These are phyloP conservation scores for Madurella mycetomatis DNA, from an alignment of 2,329 filamentous ascomycete species.

Conservation along the genomic window DNA sequence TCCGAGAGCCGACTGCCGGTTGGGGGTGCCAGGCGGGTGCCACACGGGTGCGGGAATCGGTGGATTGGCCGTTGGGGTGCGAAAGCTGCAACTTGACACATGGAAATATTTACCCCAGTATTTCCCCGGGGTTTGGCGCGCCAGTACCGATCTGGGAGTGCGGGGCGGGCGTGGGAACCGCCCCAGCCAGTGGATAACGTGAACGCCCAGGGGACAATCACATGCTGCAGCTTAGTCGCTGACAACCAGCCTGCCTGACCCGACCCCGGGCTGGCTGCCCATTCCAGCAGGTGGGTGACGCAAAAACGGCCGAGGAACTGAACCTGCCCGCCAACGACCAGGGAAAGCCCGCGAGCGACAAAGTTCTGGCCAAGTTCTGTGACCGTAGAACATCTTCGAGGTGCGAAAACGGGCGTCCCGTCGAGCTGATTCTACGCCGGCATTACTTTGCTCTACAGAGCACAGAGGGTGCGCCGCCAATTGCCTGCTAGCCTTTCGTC, in stretches of 20 bases:
- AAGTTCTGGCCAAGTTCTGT: too few species aligned
- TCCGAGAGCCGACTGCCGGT: background rate
- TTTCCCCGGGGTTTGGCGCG: slow-evolving; percentile 12
- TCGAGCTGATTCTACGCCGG: too few species aligned
- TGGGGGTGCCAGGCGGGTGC: background rate
- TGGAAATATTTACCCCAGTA: slow-evolving; percentile 3
- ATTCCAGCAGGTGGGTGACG: slow-evolving; percentile 26
- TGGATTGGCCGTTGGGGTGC: too few species aligned
- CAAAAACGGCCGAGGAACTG: slow-evolving; percentile 24
- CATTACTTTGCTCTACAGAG: too few species aligned
- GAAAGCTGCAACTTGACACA: background rate
- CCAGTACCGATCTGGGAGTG: slow-evolving; percentile 2
- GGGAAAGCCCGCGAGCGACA: too few species aligned
- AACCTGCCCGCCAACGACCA: background rate
- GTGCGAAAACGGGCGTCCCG: too few species aligned
- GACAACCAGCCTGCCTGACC: background rate
- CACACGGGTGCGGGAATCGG: too few species aligned
- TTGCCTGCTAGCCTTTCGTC: too few species aligned
- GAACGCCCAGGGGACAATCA: slow-evolving; percentile 15
- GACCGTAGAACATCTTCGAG: too few species aligned
- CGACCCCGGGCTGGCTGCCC: slow-evolving; percentile 15
- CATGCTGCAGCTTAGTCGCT: slow-evolving; percentile 17
- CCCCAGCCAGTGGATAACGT: slow-evolving; percentile 5
- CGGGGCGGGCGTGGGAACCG: background rate
- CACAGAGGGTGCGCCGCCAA: too few species aligned